Conservation (phyloP, 768 basidiomycete genomes). For the Tricholoma terreum region DNA sequence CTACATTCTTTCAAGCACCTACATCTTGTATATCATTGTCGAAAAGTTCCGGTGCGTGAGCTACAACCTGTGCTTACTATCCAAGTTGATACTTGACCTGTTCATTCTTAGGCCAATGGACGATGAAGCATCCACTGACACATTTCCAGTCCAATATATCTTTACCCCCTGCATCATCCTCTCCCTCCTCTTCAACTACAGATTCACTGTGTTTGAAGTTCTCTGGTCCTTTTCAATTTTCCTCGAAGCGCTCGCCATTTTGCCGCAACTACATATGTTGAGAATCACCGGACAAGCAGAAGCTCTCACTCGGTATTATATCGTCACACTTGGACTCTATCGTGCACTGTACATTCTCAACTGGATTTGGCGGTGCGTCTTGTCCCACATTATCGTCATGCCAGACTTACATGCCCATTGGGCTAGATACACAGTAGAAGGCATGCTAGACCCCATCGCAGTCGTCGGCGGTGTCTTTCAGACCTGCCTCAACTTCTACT, state of each 20-base stretch:
- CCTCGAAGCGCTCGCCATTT: neutral
- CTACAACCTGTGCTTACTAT: neutral
- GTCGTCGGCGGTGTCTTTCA: neutral
- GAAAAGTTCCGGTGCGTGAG: neutral
- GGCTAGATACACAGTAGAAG: neutral
- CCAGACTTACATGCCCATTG: too few relatives aligned
- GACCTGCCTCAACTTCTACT: neutral
- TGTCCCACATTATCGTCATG: neutral
- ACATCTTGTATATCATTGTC: neutral
- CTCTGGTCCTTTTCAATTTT: slow-evolving; percentile 2
- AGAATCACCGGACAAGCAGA: neutral
- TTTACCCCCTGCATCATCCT: neutral
- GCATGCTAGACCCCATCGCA: neutral
- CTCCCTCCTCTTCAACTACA: neutral
- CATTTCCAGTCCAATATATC: neutral
- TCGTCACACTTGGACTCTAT: slow-evolving; percentile 2
- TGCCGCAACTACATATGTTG: neutral
- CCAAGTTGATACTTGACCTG: too few relatives aligned
- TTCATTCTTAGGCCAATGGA: neutral
- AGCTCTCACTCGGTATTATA: neutral
- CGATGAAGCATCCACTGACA: neutral
- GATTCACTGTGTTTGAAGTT: neutral
- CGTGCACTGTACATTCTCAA: slow-evolving; percentile 3
- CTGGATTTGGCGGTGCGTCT: neutral
- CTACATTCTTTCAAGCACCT: neutral